These are phyloP conservation scores for Torulaspora pretoriensis DNA, from an alignment of 1,139 yeast species.

Conservation along the genomic window DNA sequence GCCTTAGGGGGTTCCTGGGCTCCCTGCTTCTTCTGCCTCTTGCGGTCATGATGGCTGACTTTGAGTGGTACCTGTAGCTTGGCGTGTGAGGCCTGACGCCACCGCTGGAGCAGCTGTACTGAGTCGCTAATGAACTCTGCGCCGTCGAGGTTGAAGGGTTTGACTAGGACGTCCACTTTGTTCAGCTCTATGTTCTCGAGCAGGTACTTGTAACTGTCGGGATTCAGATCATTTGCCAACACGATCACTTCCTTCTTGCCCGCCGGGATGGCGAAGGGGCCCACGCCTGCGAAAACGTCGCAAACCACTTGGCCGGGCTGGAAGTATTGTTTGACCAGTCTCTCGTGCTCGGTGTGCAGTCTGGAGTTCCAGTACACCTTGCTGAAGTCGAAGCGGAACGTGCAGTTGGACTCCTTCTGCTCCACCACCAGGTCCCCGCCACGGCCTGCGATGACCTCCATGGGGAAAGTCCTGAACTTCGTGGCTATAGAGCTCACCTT, in stretches of 20 bases:
- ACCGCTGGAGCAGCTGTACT: conserved; percentile 44
- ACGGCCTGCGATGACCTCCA: conserved; percentile 89
- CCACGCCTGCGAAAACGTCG: conserved; percentile 98
- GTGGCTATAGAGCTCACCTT: conserved; percentile 85
- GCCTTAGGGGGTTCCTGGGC: conserved; percentile 32
- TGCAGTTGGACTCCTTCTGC: conserved; percentile 84
- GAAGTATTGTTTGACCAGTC: conserved; percentile 60
- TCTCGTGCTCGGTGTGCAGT: conserved; percentile 86
- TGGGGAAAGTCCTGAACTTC: conserved; percentile 82
- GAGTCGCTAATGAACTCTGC: conserved; percentile 68
- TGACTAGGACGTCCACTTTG: conserved; percentile 57
- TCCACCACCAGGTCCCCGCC: conserved; percentile 59
- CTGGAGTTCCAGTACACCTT: conserved; percentile 98
- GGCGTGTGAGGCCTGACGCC: conserved; percentile 29
- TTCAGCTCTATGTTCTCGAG: conserved; percentile 60
- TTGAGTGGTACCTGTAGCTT: conserved; percentile 32
- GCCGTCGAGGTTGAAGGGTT: conserved; percentile 73
- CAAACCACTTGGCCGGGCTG: conserved; percentile 68
- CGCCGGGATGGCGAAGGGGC: conserved; percentile 96
- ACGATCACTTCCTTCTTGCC: conserved; percentile 78
- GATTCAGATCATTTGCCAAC: conserved; percentile 90
- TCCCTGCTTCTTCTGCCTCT: conserved; percentile 24
- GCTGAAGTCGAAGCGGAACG: conserved; percentile 80
- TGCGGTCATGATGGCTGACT: conserved; percentile 19
- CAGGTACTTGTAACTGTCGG: conserved; percentile 72